Evolutionary conservation across 2,329 filamentous ascomycete species (phyloP), one percentile per base, ranked within the genome.

Genomic region (Claviceps fusiformis): DNA sequence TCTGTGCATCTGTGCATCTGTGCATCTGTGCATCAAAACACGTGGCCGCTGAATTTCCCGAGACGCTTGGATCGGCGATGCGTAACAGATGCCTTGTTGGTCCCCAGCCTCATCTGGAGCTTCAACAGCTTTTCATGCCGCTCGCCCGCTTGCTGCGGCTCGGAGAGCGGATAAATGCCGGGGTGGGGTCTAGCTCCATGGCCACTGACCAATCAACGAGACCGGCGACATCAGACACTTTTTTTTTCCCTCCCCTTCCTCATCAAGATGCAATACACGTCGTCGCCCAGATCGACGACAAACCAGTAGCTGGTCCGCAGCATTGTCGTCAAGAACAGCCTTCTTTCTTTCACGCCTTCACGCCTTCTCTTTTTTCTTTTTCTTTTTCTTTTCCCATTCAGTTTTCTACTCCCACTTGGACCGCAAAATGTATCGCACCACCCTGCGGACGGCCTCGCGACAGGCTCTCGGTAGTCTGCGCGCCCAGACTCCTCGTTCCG

Each of bases 371-470:
- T 24, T 35, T 52, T 33, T 15, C 41, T 44, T 31, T 49, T 52
- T 55, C 41, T 43, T 44, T 37, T 44, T n/a, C 37, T 43, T 54
- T 43, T 10, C 10, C 3, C 9, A n/a, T 10, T 24, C 43, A 9
- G 2, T 37, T 3, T 9, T 19, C n/a, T 24, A 33, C 17, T n/a
- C 15, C 51, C 31, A 52, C 9, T 37, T 3, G 35, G 31, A 19
- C 35, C 44, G 54, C 58, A 62, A 37, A 46, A 81, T 82, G 79
- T 80, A 79, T 60, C 77, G 78, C 67, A 67, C 74, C 61, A 72
- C 75, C 52, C 62, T 78, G 62, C 71, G 77, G 62, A 71, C 75
- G 52, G 68, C 75, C 59, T 71, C 76, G 54, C 71, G 68, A 63
- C 67, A 75, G 59, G 70, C 73, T 57, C 63, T 72, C 61, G 68